Evolutionary conservation across 1,284 basidiomycete species (phyloP).

Genomic region (Singerocomus inundabilis): DNA sequence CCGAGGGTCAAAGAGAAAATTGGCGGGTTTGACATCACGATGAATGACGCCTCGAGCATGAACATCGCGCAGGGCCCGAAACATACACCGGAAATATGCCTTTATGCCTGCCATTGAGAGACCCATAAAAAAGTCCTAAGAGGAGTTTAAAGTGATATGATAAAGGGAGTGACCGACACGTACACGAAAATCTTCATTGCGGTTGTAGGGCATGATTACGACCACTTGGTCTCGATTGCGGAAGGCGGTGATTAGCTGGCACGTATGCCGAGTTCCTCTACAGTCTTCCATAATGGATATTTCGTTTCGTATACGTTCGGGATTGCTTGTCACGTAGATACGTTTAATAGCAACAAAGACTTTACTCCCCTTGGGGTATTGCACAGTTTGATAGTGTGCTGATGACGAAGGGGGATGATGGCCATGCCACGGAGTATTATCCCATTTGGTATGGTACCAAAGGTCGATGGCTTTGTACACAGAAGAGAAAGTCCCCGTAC

Average conservation of each 20-base stretch:
- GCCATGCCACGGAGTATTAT: slow-evolving; percentile 82
- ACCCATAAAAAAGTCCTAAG: slow-evolving; percentile 70
- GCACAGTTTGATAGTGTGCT: slow-evolving; percentile 56
- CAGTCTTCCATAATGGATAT: slow-evolving; percentile 88
- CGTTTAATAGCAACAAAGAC: slow-evolving; percentile 94
- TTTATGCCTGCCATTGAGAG: slow-evolving; percentile 77
- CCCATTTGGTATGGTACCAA: slow-evolving; percentile 70
- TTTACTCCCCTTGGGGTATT: slow-evolving; percentile 43
- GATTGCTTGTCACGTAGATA: slow-evolving; percentile 95
- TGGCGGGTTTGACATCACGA: slow-evolving; percentile 98
- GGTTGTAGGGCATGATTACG: slow-evolving; percentile 92
- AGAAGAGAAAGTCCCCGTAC: slow-evolving; percentile 97
- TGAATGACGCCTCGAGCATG: slow-evolving; percentile 91
- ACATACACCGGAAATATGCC: slow-evolving; percentile 88
- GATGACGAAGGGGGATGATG: slow-evolving; percentile 58
- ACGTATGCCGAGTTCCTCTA: slow-evolving; percentile 80
- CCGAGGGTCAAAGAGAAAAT: slow-evolving; percentile 92
- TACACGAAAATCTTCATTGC: slow-evolving; percentile 92
- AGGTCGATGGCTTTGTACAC: slow-evolving; percentile 96
- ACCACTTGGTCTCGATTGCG: slow-evolving; percentile 92
- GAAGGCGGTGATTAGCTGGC: slow-evolving; percentile 94
- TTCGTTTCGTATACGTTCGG: slow-evolving; percentile 92
- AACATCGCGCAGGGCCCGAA: slow-evolving; percentile 87
- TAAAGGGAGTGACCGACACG: slow-evolving; percentile 27
- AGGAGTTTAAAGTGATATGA: slow-evolving; percentile 6